Percentiles rank a stretch among this genome's conserved stretches.
phyloP scores from a whole-genome alignment of 1,284 basidiomycete species.

The Apiotrichum akiyoshidainum region DNA sequence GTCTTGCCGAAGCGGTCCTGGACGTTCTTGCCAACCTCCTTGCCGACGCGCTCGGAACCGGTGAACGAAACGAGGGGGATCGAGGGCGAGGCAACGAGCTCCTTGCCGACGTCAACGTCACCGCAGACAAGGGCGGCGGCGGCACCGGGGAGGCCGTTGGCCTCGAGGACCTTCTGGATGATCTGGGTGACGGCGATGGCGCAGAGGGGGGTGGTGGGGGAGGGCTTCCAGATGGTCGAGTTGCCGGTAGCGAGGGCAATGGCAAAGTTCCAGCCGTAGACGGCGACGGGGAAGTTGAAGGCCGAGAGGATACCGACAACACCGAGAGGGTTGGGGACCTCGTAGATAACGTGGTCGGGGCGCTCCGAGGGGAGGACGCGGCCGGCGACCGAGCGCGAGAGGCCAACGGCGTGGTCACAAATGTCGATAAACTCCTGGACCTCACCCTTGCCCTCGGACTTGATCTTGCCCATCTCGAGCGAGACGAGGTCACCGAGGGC shows the following conservation, averaged over 20 bases:
- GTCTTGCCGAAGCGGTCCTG: slow-evolving; percentile 57
- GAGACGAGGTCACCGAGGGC: slow-evolving; percentile 69
- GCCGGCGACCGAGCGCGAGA: slow-evolving; percentile 89
- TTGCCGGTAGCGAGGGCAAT: slow-evolving; percentile 83
- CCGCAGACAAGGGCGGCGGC: slow-evolving; percentile 79
- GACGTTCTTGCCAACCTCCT: slow-evolving; percentile 77
- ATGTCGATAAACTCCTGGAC: slow-evolving; percentile 53
- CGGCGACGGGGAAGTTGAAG: slow-evolving; percentile 83
- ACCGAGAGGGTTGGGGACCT: slow-evolving; percentile 86
- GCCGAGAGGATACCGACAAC: slow-evolving; percentile 85
- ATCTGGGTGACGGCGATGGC: slow-evolving; percentile 84
- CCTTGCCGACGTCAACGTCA: slow-evolving; percentile 73
- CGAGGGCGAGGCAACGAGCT: slow-evolving; percentile 66
- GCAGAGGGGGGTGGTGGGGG: slow-evolving; percentile 77
- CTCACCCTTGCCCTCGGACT: slow-evolving; percentile 86
- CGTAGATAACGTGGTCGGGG: slow-evolving; percentile 83
- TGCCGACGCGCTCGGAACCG: slow-evolving; percentile 82
- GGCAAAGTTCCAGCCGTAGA: slow-evolving; percentile 82
- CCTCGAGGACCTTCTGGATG: slow-evolving; percentile 72
- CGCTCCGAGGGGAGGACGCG: slow-evolving; percentile 78
- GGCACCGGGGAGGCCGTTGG: slow-evolving; percentile 75
- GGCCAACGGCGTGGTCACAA: slow-evolving; percentile 69
- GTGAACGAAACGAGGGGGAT: slow-evolving; percentile 92
- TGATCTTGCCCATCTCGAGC: slow-evolving; percentile 87
- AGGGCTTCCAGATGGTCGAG: slow-evolving; percentile 92